Conservation (phyloP, 2,329 filamentous ascomycete genomes). For the Colletotrichum sp. region DNA sequence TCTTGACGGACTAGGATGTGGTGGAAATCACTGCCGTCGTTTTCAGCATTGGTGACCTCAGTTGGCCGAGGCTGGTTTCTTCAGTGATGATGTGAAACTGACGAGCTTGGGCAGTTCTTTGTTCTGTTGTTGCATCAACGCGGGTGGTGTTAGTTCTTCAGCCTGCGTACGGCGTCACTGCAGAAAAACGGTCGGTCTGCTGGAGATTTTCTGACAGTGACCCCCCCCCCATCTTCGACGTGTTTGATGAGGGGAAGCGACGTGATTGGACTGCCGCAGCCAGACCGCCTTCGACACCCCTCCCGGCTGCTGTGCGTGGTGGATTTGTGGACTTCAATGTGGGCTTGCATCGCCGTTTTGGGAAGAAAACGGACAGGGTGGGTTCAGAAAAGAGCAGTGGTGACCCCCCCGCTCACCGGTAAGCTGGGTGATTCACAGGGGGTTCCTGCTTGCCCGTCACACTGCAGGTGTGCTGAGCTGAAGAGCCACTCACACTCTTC, state of each 20-base stretch:
- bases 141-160: not conserved
- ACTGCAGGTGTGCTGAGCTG: not conserved
- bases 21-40: not conserved
- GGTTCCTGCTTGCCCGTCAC: not conserved
- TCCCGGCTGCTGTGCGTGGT: not conserved
- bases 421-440: not conserved
- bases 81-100: not conserved
- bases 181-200: not conserved
- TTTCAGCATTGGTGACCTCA: not conserved
- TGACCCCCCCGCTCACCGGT: not conserved
- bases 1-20: not conserved
- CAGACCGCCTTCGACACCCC: slow-evolving; percentile 17
- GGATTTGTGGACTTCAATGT: slow-evolving; percentile 12
- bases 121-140: slow-evolving; percentile 3
- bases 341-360: slow-evolving; percentile 5
- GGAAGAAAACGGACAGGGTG: slow-evolving; percentile 2
- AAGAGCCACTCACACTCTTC: not conserved
- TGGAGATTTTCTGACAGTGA: not conserved
- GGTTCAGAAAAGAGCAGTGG: slow-evolving; percentile 3
- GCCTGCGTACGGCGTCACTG: not conserved
- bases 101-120: not conserved
- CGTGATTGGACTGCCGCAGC: slow-evolving; percentile 6
- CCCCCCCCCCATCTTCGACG: not conserved
- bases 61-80: not conserved
- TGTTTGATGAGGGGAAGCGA: not conserved